Base-by-base conservation (phyloP, 2,329 filamentous ascomycete genomes). In the Trichoderma citrinoviride region DNA sequence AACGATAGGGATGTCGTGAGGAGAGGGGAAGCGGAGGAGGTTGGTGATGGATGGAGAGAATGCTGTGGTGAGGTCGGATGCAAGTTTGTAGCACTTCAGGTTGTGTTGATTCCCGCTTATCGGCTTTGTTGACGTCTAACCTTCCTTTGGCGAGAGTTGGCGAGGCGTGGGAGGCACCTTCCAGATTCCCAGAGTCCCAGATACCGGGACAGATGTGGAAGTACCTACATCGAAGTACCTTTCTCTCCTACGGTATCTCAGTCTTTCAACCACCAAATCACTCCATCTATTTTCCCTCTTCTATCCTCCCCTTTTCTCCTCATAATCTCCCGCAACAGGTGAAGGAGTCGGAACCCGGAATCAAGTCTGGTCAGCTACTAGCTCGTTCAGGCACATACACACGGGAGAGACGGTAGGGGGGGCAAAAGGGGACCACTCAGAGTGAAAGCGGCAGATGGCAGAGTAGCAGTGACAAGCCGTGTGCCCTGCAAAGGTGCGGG, bases 361-460 rank as follows among this genome's bases (percentile, higher is more conserved):
- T 15, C 33, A 21, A 41, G 6, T 41, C 12, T 15, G 14, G 29
- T 47, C 53, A 47, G 17, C 25, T 46, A 21, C 23, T 27, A 56
- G 53, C 53, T 56, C 10, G 21, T 44, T 25, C 40, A 56, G 53
- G 23, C 27, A 44, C 40, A 44, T 6, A 44, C 52, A 55, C 23
- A 21, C 40, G 40, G 41, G 41, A 50, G 33, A 41, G 15, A 19
- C n/a, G 12, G 56, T 49, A 50, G 44, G 56, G 56, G n/a, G 55
- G 46, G n/a, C 15, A 61, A 61, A 61, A 61, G 57, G 57, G 46
- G 57, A 37, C 44, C 10, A 10, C 33, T 50, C 57, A 50, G 46
- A 61, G 46, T 27, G 7, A 21, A 29, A 44, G 33, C 55, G 55
- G 55, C 55, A 58, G 43, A 55, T n/a, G n/a, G 52, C 52, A 55